phyloP scores from a whole-genome alignment of 2,329 filamentous ascomycete species.

The Cytospora schulzeri region DNA sequence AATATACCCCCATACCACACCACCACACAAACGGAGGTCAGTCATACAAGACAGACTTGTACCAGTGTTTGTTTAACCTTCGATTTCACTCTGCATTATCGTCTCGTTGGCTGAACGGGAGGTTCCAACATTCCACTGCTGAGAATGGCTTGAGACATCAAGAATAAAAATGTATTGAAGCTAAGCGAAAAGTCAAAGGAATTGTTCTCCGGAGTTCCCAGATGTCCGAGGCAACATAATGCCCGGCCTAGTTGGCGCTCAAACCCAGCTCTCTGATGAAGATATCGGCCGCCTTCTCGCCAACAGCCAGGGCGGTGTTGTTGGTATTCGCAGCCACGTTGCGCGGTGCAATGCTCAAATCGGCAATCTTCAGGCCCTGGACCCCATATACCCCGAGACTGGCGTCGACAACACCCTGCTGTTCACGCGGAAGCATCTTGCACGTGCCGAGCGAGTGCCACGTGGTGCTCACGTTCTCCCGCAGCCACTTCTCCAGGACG shows the following conservation, averaged over 20 bases:
- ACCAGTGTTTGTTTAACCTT: neutral
- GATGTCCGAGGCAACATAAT: too few species aligned
- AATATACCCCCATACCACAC: neutral
- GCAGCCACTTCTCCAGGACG: constrained; percentile 48
- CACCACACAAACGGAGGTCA: neutral
- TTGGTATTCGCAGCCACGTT: constrained; percentile 49
- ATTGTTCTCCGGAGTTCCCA: too few species aligned
- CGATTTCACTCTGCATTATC: neutral
- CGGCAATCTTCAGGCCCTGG: constrained; percentile 43
- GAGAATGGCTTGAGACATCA: too few species aligned
- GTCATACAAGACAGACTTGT: neutral
- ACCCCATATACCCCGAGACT: constrained; percentile 47
- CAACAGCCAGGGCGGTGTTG: constrained; percentile 47
- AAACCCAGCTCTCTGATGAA: constrained; percentile 29
- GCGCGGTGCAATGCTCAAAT: constrained; percentile 40
- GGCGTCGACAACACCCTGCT: constrained; percentile 46
- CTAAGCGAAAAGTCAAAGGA: too few species aligned
- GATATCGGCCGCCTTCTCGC: constrained; percentile 45
- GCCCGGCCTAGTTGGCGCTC: too few species aligned
- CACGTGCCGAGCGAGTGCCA: constrained; percentile 50
- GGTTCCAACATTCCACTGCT: neutral
- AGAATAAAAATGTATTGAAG: too few species aligned
- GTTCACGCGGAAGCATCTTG: constrained; percentile 46
- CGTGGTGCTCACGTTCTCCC: constrained; percentile 41
- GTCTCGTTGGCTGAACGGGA: neutral